phyloP scores from a whole-genome alignment of 2,329 filamentous ascomycete species.

The Colletotrichum orbiculare region DNA sequence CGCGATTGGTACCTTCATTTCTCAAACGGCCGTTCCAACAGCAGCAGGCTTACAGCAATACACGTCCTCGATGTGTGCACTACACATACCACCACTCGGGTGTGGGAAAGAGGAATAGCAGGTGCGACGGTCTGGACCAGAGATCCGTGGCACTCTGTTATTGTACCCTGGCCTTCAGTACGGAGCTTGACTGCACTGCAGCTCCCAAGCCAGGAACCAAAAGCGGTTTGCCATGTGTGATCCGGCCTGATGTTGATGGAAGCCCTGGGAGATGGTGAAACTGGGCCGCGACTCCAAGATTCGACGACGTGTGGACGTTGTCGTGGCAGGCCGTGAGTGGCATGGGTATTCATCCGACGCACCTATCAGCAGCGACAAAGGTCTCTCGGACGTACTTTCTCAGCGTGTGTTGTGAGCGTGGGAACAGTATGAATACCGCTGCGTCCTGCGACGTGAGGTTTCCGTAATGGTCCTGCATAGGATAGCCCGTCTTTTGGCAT shows the following conservation, averaged over 20 bases:
- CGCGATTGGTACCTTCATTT: conserved; percentile 2
- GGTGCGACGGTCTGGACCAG: conserved; percentile 1
- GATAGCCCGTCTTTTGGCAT: conserved; percentile 7
- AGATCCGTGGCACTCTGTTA: background rate
- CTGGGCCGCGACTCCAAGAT: conserved; percentile 18
- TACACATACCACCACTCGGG: too few relatives aligned
- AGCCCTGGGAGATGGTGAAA: conserved; percentile 22
- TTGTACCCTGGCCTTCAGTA: background rate
- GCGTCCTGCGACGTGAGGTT: background rate
- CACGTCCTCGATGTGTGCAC: too few relatives aligned
- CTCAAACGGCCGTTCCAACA: background rate
- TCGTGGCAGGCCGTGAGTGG: conserved; percentile 30
- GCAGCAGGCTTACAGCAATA: too few relatives aligned
- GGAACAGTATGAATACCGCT: background rate
- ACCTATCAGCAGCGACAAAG: conserved; percentile 4
- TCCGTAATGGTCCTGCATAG: background rate
- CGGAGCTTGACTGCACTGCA: background rate
- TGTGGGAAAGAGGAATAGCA: background rate
- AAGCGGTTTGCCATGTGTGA: background rate
- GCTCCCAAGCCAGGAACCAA: too few relatives aligned
- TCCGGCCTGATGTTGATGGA: conserved; percentile 26
- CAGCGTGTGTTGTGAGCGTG: background rate
- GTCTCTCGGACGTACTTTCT: background rate
- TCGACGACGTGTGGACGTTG: conserved; percentile 18
- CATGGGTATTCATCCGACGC: background rate